Evolutionary conservation across 2,329 filamentous ascomycete genomes (phyloP), one percentile per base, ranked within the genome.

Genomic region (Xylariaceae sp.): DNA sequence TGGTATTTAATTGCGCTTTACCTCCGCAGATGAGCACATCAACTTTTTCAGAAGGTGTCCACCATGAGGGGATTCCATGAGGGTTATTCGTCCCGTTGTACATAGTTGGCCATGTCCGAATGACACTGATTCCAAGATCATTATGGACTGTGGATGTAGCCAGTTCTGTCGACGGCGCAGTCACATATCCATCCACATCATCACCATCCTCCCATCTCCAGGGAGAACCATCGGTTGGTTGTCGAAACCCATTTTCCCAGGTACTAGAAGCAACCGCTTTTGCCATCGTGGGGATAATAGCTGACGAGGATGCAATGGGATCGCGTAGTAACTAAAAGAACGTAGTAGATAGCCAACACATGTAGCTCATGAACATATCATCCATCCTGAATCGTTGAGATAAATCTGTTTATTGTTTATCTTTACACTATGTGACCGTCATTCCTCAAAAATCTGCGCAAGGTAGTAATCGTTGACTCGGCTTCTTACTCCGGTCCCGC

Each of bases 21-120:
- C 72, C 72, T 59, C 72, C 72, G 44, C 65, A 65, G 41, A 74
- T 73, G 8, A 73, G 54, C 9, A 74, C 71, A 58, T 74, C 71
- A 7, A 74, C 71, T 26, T 73, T 63, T 24, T 58, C 58, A 28
- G 52, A 23, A 26, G 66, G 67, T 4, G 61, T 64, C 67, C 67
- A 70, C 70, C 66, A 70, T 0, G 60, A 48, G 1, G 69, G 69
- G 1, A 65, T 29, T 1, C 65, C 68, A 39, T 71, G 65, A 11
- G 69, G 70, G 23, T 34, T 65, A n/a, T 71, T 65, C 1, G 69
- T 67, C 2, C 70, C 69, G 49, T 71, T 56, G 37, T 69, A 68
- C 2, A 72, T 26, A 4, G 66, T 67, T 6, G 71, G 70, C 69
- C 69, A 73, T 9, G 61, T 67, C 17, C 70, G 59, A 45, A 71